Conservation (phyloP, 176 grass and related monocot genomes). For the Zoysia pacifica region DNA sequence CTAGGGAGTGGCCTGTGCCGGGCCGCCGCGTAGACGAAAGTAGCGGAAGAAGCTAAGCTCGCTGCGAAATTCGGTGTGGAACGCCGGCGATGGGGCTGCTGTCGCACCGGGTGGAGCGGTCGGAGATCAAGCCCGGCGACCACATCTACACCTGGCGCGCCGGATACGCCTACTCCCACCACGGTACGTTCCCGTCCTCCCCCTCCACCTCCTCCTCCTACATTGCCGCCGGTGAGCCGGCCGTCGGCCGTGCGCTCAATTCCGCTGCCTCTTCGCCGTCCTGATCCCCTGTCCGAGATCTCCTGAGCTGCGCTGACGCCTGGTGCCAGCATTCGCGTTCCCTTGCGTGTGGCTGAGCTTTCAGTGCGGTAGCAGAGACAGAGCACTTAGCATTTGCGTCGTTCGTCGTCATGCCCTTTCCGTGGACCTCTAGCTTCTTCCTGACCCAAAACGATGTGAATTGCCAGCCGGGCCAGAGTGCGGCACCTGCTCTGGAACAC, state of each 20-base stretch:
- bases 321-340: neutral
- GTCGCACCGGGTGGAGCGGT: slow-evolving; percentile 52
- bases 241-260: neutral
- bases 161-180: slow-evolving; percentile 69
- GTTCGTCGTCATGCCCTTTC: neutral
- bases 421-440: too few species aligned
- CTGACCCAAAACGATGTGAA: neutral
- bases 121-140: slow-evolving; percentile 71
- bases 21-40: neutral
- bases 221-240: neutral
- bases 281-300: neutral
- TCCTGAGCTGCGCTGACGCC: neutral
- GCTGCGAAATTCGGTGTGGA: neutral
- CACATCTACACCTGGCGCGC: slow-evolving; percentile 90
- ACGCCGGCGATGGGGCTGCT: slow-evolving; percentile 47
- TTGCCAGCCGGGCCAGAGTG: neutral
- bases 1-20: neutral
- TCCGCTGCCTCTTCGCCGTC: neutral
- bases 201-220: neutral
- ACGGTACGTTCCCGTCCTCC: slow-evolving; percentile 42
- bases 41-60: neutral
- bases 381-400: neutral
- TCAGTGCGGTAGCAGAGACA: too few species aligned
- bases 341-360: neutral
- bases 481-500: neutral